These are phyloP conservation scores for Linum trigynum DNA, from an alignment of 345 rosid species.

Conservation along the genomic window DNA sequence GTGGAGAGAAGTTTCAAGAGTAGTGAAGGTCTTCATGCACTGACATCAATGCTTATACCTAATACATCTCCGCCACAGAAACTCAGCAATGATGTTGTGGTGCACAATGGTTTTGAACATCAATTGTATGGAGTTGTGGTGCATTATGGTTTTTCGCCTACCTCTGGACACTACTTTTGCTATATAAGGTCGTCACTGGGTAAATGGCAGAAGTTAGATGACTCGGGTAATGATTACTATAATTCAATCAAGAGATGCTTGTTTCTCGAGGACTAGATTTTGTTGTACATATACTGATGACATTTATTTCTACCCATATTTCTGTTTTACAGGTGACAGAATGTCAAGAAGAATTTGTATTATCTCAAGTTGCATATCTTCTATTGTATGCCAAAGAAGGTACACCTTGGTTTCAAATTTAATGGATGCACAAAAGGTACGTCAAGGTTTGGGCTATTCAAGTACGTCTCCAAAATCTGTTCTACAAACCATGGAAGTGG, in stretches of 20 bases:
- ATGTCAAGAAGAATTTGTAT: constrained; percentile 41
- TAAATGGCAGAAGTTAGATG: constrained; percentile 67
- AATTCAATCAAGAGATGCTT: neutral
- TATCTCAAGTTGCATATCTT: constrained; percentile 65
- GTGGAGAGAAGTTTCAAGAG: too few species aligned
- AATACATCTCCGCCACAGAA: too few species aligned
- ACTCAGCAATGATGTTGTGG: too few species aligned
- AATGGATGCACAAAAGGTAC: constrained; percentile 28
- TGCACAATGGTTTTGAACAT: constrained; percentile 29
- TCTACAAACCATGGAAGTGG: constrained; percentile 33
- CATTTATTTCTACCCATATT: too few species aligned
- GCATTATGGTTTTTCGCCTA: constrained; percentile 45
- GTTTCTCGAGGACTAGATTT: too few species aligned
- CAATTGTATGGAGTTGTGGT: constrained; percentile 67
- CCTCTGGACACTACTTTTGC: constrained; percentile 64
- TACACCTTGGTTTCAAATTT: constrained; percentile 59
- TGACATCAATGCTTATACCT: too few species aligned
- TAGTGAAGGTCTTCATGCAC: too few species aligned
- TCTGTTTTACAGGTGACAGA: constrained; percentile 41
- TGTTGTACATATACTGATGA: too few species aligned
- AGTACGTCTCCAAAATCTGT: constrained; percentile 71
- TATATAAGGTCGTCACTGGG: constrained; percentile 58
- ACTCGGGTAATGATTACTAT: constrained; percentile 34
- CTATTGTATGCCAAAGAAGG: constrained; percentile 67
- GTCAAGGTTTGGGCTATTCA: constrained; percentile 12